Base-by-base conservation (phyloP, 345 rosid species). In the Hevea brasiliensis region DNA sequence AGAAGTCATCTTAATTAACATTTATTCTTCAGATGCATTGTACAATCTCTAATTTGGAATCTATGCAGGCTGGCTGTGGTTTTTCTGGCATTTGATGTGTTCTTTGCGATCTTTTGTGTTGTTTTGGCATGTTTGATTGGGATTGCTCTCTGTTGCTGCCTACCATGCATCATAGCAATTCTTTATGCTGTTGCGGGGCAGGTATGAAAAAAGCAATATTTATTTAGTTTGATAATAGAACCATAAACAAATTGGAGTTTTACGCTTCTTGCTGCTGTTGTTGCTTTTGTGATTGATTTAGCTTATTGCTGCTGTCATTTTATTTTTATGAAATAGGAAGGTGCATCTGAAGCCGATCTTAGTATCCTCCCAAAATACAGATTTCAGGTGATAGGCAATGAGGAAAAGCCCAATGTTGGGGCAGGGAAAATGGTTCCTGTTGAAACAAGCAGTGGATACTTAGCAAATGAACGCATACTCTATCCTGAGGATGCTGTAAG, bases 311-410 rank as follows among this genome's bases (percentile, higher is more conserved):
- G 67, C 58, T 70, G 18, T 74, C 47, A 2, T 70, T 20, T 48
- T 75, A 70, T 76, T 76, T 12, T 72, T 76, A 74, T 45, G 78
- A 32, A 32, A 58, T 76, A 95, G 98, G 97, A 96, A 73, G 98
- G 98, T 76, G 99, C 98, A 63, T 90, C 99, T 32, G 99, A 96
- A 73, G 97, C 99, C 69, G 98, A 96, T 84, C 93, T 96, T 59
- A 87, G 90, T 45, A 71, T 88, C 24, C 94, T 96, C 71, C 92
- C 97, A 2, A 93, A 87, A 80, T 96, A 93, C 84, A 91, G 78
- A 83, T 96, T 85, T 80, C 86, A 91, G 75, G 70, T 60, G 37
- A 71, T 67, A 53, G 74, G 56, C 73, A 68, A 77, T 67, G 84
- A 67, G 74, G 95, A 85, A 48, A 96, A 93, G 85, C 81, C 82